These are phyloP conservation scores for Chrysanthemum seticuspe DNA, from an alignment of 129 eudicot genomes.

Conservation along the genomic window DNA sequence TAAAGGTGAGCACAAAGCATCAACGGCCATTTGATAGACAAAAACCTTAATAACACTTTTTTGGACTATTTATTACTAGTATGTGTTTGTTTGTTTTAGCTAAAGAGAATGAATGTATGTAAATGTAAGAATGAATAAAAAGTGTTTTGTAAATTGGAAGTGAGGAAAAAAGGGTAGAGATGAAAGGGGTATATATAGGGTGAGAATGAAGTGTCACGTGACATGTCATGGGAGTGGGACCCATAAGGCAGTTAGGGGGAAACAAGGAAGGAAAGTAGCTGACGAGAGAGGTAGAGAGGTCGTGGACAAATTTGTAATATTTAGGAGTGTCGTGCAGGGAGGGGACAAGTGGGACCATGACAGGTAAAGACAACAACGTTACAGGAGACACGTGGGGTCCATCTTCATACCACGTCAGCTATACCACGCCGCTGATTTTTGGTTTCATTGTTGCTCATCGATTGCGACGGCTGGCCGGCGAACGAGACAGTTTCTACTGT, in stretches of 20 bases:
- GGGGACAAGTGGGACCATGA: slow-evolving; percentile 51
- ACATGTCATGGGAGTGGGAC: slow-evolving; percentile 37
- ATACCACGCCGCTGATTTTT: slow-evolving; percentile 46
- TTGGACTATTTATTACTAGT: too few relatives aligned
- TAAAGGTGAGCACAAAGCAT: slow-evolving; percentile 69
- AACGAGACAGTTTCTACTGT: slow-evolving; percentile 46
- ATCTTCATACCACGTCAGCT: slow-evolving; percentile 36
- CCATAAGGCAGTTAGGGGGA: slow-evolving; percentile 22
- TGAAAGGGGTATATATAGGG: slow-evolving; percentile 31
- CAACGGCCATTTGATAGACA: slow-evolving; percentile 62
- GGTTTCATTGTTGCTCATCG: slow-evolving; percentile 50
- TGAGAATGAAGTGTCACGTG: slow-evolving; percentile 37
- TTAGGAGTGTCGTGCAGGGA: slow-evolving; percentile 11
- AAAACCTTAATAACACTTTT: neutral
- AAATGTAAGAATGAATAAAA: neutral
- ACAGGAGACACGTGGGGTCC: slow-evolving; percentile 41
- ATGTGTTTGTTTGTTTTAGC: neutral
- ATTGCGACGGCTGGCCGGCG: slow-evolving; percentile 56
- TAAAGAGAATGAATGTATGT: neutral
- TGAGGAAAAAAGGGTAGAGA: slow-evolving; percentile 20
- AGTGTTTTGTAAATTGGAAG: slow-evolving; percentile 4
- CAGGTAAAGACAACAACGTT: slow-evolving; percentile 17
- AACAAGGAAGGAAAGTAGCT: slow-evolving; percentile 38
- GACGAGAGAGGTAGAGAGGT: slow-evolving; percentile 24
- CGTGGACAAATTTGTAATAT: slow-evolving; percentile 38